A percentile compares a stretch with the other conserved stretches of the same genome.
Conservation (phyloP, 192 early-diverging fungal species). For the Phlyctochytrium bullatum region DNA sequence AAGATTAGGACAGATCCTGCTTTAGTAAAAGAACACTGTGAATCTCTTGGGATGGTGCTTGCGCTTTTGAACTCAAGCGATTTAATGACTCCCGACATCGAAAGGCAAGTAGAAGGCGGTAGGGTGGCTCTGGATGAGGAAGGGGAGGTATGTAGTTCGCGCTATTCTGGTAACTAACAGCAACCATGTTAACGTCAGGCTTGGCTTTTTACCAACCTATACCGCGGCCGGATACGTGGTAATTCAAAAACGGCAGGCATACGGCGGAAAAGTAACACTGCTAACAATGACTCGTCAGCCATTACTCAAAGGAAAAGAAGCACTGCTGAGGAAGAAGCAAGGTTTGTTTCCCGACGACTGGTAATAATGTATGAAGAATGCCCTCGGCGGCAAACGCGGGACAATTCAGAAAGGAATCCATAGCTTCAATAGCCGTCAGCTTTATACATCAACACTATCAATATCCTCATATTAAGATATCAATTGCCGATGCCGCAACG, state of each 20-base stretch:
- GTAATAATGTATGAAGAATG: no score
- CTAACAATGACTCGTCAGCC: background rate
- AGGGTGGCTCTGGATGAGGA: constrained; percentile 40
- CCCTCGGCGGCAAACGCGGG: background rate
- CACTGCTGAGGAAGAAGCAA: background rate
- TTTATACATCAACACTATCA: background rate
- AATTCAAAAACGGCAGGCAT: background rate
- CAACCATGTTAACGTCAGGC: no score
- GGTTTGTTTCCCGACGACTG: background rate
- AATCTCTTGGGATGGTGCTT: constrained; percentile 34
- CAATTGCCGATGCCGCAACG: background rate
- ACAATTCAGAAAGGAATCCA: constrained; percentile 1
- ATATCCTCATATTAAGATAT: background rate
- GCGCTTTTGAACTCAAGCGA: constrained; percentile 36
- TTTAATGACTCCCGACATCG: constrained; percentile 49
- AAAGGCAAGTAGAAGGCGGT: constrained; percentile 20
- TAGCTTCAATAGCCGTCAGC: constrained; percentile 2
- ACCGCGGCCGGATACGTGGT: background rate
- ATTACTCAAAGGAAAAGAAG: background rate
- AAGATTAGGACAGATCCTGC: constrained; percentile 45
- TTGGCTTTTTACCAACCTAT: constrained; percentile 36
- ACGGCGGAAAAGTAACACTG: background rate
- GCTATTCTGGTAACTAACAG: no score
- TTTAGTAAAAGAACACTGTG: constrained; percentile 28
- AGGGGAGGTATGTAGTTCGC: constrained; percentile 44